These are phyloP conservation scores for Cyberlindnera maritima DNA, from an alignment of 805 yeast species.

Conservation along the genomic window DNA sequence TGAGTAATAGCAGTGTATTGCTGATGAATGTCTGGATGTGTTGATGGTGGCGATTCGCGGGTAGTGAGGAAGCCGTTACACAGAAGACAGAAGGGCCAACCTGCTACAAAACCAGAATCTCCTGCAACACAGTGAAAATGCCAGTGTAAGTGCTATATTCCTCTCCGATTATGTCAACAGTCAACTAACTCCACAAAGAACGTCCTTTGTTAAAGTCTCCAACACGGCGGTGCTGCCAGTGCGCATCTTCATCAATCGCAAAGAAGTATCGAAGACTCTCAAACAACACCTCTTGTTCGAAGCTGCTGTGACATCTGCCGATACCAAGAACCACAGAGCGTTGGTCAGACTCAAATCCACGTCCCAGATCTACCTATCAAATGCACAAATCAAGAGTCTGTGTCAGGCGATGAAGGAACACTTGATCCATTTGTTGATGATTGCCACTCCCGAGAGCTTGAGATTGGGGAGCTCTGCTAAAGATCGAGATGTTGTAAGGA, in stretches of 20 bases:
- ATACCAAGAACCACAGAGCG: slow-evolving; percentile 20
- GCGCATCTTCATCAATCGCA: slow-evolving; percentile 15
- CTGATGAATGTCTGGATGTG: too few species aligned
- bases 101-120: too few species aligned
- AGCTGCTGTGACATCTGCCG: slow-evolving; percentile 21
- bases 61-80: too few species aligned
- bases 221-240: slow-evolving; percentile 11
- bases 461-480: slow-evolving; percentile 5
- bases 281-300: slow-evolving; percentile 15
- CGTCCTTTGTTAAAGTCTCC: slow-evolving; percentile 18
- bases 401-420: slow-evolving; percentile 15
- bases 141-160: too few species aligned
- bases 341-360: slow-evolving; percentile 17
- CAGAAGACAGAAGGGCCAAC: neutral
- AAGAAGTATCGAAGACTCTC: neutral
- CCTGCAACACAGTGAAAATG: too few species aligned
- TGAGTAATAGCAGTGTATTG: neutral
- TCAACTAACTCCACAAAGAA: slow-evolving; percentile 6
- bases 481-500: slow-evolving; percentile 10
- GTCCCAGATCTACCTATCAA: slow-evolving; percentile 19
- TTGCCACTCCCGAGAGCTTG: slow-evolving; percentile 16
- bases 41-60: too few species aligned
- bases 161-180: too few species aligned
- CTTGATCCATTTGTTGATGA: slow-evolving; percentile 13
- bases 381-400: slow-evolving; percentile 19